phyloP scores from a whole-genome alignment of 257 asterid species.

The Solanum corneliomulleri region DNA sequence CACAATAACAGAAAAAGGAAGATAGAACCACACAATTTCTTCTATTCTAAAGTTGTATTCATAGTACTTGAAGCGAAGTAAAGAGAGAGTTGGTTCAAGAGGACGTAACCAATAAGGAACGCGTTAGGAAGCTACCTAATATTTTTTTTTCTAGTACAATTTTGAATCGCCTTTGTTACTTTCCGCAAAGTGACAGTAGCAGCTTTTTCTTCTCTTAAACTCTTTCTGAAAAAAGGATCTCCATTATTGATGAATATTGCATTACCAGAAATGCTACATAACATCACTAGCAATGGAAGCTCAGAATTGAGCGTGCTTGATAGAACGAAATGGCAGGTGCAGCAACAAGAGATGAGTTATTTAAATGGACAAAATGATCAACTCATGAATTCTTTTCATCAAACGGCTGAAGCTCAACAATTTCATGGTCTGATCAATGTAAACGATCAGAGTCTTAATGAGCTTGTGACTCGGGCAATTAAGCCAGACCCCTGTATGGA shows the following conservation, averaged over 20 bases:
- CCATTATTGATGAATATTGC: conserved; percentile 19
- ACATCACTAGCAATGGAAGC: not conserved
- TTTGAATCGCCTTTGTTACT: conserved; percentile 3
- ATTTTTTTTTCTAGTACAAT: not conserved
- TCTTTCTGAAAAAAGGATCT: not conserved
- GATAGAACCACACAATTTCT: not conserved
- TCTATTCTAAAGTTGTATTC: not conserved
- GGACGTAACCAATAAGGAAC: conserved; percentile 8
- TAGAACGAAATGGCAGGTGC: conserved; percentile 31
- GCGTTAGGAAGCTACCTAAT: conserved; percentile 22
- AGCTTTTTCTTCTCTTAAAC: not conserved
- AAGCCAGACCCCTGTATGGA: conserved; percentile 43
- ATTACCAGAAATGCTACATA: conserved; percentile 34
- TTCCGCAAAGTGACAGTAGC: conserved; percentile 6
- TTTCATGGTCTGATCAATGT: conserved; percentile 8
- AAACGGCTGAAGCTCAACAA: conserved; percentile 6
- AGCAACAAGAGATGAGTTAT: conserved; percentile 8
- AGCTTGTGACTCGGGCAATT: conserved; percentile 25
- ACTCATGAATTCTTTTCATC: not conserved
- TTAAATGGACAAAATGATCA: conserved; percentile 15
- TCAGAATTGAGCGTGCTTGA: conserved; percentile 30
- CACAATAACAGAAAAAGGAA: not conserved
- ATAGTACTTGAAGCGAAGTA: not conserved
- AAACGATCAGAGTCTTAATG: conserved; percentile 32
- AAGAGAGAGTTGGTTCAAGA: conserved; percentile 5